Base-by-base conservation (phyloP, 176 grass and related monocot genomes). In the Thalia dealbata region DNA sequence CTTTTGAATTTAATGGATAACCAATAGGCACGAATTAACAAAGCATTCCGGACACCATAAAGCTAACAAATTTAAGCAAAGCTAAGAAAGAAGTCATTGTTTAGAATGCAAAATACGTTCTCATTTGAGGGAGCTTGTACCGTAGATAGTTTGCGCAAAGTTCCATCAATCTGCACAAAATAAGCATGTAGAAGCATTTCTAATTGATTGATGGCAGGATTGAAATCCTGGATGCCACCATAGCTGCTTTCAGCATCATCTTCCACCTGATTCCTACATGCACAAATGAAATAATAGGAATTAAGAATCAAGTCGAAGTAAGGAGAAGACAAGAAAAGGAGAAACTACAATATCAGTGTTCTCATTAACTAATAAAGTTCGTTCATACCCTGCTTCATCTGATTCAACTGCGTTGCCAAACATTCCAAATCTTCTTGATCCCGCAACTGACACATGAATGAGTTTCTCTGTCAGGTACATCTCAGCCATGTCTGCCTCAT, bases 401-500 rank as follows among this genome's bases (percentile, higher is more conserved):
- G 23, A 10, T 28, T 62, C 24, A 26, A 62, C 18, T 15, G 14
- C 10, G 18, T 52, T 18, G 16, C 18, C 60, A 0, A 12, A 62
- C 10, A 10, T 62, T 62, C 24, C 60, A 62, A 62, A 26, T 62
- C 24, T 62, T 14, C n/a, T 25, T 62, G 60, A 62, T 27, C 60
- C 60, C 60, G 9, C 24, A 26, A 10, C n/a, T 28, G 60, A 26
- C 60, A 25, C 12, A 27, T 26, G 60, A 26, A 62, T 21, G 24
- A 26, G 60, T 26, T 93, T 89, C 48, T 93, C 86, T 14, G 90
- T 78, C 14, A 93, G 68, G 81, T 89, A 79, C 86, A 89, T 67
- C 22, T 73, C 79, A 18, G 81, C 86, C 90, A 93, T 93, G 72
- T 87, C 90, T 41, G 79, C 72, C 26, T 81, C 90, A 50, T 93